phyloP scores from a whole-genome alignment of 805 yeast genomes.

The Barnettozyma siamensis region DNA sequence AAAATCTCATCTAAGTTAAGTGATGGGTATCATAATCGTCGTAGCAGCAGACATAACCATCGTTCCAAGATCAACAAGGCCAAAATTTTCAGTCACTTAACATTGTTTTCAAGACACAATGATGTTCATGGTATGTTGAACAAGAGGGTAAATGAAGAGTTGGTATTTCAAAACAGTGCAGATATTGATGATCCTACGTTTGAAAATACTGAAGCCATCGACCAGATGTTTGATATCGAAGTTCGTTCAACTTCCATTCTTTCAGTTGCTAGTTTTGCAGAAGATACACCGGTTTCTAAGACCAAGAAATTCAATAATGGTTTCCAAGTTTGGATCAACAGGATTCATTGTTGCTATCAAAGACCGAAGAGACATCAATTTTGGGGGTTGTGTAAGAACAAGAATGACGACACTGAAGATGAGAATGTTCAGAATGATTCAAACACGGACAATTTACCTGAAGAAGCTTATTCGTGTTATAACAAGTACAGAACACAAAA shows the following conservation, averaged over 20 bases:
- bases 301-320: conserved; percentile 7
- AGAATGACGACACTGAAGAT: background rate
- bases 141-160: background rate
- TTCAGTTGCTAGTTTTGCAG: conserved; percentile 6
- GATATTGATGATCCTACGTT: background rate
- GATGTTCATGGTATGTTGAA: background rate
- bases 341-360: conserved; percentile 5
- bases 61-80: background rate
- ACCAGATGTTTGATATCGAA: background rate
- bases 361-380: background rate
- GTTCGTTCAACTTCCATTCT: background rate
- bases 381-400: background rate
- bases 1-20: conserved; percentile 4
- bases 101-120: background rate
- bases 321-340: conserved; percentile 8
- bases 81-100: conserved; percentile 1
- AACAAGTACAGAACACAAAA: conserved; percentile 14
- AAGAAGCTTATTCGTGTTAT: conserved; percentile 14
- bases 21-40: conserved; percentile 1
- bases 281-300: conserved; percentile 8
- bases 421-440: too few relatives aligned
- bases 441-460: conserved; percentile 2
- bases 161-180: conserved; percentile 7
- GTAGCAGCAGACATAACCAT: background rate
- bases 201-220: background rate